Evolutionary conservation across 1,284 basidiomycete species (phyloP).

Genomic region (Irpex sp.): DNA sequence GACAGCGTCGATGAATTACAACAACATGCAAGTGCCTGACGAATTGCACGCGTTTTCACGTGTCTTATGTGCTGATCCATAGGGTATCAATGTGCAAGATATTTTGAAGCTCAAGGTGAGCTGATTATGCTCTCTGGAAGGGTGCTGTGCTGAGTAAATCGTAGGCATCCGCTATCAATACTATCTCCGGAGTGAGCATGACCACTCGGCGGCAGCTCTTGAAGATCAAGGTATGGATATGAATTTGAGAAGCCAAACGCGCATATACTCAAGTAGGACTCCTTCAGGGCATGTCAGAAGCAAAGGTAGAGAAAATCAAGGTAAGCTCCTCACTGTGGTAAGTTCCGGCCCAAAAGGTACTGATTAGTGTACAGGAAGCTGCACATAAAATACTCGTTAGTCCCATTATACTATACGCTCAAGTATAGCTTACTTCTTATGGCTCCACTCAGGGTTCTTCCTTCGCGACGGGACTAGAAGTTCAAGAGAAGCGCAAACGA

Average conservation of each 20-base stretch:
- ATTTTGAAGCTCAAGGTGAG: constrained; percentile 85
- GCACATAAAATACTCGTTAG: constrained; percentile 76
- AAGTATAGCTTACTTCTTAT: constrained; percentile 4
- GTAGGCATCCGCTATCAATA: constrained; percentile 71
- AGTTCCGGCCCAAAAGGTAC: constrained; percentile 5
- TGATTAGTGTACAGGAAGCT: constrained; percentile 57
- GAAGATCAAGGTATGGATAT: constrained; percentile 75
- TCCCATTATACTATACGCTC: constrained; percentile 6
- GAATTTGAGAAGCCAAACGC: constrained; percentile 6
- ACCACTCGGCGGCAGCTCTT: constrained; percentile 81
- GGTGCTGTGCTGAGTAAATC: constrained; percentile 6
- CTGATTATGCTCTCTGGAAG: constrained; percentile 3
- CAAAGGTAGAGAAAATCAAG: constrained; percentile 95
- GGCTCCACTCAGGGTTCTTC: constrained; percentile 61
- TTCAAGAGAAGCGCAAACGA: constrained; percentile 77
- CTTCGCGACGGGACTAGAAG: constrained; percentile 85
- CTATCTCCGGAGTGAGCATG: constrained; percentile 78
- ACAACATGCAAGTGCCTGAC: constrained; percentile 58
- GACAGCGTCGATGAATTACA: constrained; percentile 87
- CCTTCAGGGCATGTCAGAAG: constrained; percentile 76
- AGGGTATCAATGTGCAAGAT: constrained; percentile 94
- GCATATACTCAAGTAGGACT: constrained; percentile 6
- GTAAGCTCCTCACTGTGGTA: constrained; percentile 30
- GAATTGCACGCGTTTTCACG: constrained; percentile 5
- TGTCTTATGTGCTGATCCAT: constrained; percentile 10